phyloP scores from a whole-genome alignment of 1,139 yeast genomes.

The Debaryomycetaceae sp. region DNA sequence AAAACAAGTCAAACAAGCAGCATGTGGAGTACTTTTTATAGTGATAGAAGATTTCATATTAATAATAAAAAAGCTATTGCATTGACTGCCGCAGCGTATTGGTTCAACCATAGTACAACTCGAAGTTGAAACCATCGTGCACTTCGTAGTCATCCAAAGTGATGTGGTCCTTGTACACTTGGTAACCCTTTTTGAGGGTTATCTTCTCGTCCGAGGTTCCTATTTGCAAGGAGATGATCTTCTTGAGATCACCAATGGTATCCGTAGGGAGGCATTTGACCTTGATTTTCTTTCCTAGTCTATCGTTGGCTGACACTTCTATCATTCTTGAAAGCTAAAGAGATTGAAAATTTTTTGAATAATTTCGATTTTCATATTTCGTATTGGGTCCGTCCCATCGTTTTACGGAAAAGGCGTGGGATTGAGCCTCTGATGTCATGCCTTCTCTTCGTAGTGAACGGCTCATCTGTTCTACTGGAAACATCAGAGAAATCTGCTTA shows the following conservation, averaged over 20 bases:
- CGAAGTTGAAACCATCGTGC: slow-evolving; percentile 85
- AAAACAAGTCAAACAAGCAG: slow-evolving; percentile 24
- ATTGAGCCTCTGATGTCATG: too few relatives aligned
- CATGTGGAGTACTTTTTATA: slow-evolving; percentile 71
- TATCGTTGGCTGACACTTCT: slow-evolving; percentile 34
- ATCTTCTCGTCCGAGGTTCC: slow-evolving; percentile 69
- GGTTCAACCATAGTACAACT: slow-evolving; percentile 62
- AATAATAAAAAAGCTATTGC: not conserved
- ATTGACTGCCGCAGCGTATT: not conserved
- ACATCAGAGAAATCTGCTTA: too few relatives aligned
- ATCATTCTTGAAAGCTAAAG: slow-evolving; percentile 17
- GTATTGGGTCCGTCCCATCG: too few relatives aligned
- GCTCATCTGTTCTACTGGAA: too few relatives aligned
- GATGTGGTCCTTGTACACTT: slow-evolving; percentile 83
- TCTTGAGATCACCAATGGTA: slow-evolving; percentile 88
- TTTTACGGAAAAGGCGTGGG: too few relatives aligned
- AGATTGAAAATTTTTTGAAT: too few relatives aligned
- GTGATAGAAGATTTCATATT: slow-evolving; percentile 3
- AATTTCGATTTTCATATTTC: not conserved
- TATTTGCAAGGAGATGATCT: slow-evolving; percentile 74
- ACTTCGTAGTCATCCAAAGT: slow-evolving; percentile 89
- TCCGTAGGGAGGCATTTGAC: slow-evolving; percentile 87
- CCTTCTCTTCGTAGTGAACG: too few relatives aligned
- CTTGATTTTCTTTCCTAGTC: slow-evolving; percentile 82
- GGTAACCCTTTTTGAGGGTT: slow-evolving; percentile 72